Base-by-base conservation (phyloP, 179 eudicot species). In the Spinacia oleracea region DNA sequence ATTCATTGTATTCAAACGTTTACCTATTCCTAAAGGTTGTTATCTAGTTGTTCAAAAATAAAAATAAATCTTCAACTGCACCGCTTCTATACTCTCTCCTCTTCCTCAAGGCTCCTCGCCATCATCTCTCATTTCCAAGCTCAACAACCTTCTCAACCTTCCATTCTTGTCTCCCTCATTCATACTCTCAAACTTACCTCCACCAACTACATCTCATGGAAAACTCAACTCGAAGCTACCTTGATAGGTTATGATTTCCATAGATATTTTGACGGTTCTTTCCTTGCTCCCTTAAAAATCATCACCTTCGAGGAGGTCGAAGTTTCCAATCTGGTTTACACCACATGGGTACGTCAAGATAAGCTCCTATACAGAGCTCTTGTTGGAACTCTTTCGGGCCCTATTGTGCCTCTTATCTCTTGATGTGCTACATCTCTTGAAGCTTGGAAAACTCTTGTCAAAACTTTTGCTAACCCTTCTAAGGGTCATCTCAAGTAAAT, bases 261-360 rank as follows among this genome's bases (percentile, higher is more conserved):
- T 11, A 68, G 42, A n/a, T 68, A 40, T 11, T 40, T 40, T 21
- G 72, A 68, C 42, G 72, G 72, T 10, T 14, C 53, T 35, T 43
- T 5, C 38, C 50, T 18, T 8, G 14, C 48, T n/a, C 72, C 51
- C 18, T 51, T 29, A 1, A 4, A 23, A 35, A 68, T 29, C 46
- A 68, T 40, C 48, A 68, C 72, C 11, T 10, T 0, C 3, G n/a
- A 42, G 3, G 8, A 40, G n/a, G 10, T 18, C 7, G n/a, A 6
- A 2, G 9, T 11, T 8, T 0, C 72, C 12, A 68, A 42, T 68
- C 29, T 32, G 6, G 53, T 51, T 5, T 68, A 68, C 11, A 68
- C 72, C 12, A 40, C 50, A 5, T 68, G 72, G 72, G 7, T 68
- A 18, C 72, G 53, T 10, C 72, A 68, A 38, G 72, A 68, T 68